These are phyloP conservation scores for Thamnidium elegans DNA, from an alignment of 192 early-diverging fungal genomes.

Conservation along the genomic window DNA sequence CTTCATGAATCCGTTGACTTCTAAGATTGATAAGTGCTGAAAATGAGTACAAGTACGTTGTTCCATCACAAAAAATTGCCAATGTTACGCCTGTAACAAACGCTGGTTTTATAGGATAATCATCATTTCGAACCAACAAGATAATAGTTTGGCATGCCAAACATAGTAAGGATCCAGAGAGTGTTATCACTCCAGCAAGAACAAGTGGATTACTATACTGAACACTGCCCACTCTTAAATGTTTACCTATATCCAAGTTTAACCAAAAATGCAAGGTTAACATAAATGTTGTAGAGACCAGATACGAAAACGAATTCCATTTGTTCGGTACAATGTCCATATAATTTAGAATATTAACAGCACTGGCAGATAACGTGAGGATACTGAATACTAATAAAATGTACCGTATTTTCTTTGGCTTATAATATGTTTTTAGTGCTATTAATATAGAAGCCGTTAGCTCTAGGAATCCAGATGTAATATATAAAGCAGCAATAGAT, in stretches of 20 bases:
- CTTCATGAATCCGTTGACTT: neutral
- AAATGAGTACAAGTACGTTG: neutral
- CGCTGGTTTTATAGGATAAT: neutral
- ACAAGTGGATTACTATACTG: neutral
- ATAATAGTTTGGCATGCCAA: neutral
- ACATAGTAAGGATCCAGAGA: neutral
- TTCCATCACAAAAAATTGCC: neutral
- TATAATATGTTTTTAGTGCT: neutral
- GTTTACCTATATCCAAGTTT: neutral
- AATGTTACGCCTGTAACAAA: neutral
- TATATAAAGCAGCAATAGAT: no score
- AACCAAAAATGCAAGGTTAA: conserved; percentile 1
- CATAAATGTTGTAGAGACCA: neutral
- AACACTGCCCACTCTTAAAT: neutral
- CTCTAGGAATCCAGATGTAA: no score
- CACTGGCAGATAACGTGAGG: neutral
- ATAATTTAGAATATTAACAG: conserved; percentile 2
- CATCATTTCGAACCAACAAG: neutral
- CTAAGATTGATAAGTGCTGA: neutral
- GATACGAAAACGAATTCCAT: conserved; percentile 1
- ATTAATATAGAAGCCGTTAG: no score
- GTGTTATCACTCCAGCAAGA: neutral
- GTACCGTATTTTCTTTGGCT: neutral
- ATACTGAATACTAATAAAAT: neutral
- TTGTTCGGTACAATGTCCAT: neutral